These are phyloP conservation scores for Kodamaea leandrae DNA, from an alignment of 805 yeast species.

Conservation along the genomic window DNA sequence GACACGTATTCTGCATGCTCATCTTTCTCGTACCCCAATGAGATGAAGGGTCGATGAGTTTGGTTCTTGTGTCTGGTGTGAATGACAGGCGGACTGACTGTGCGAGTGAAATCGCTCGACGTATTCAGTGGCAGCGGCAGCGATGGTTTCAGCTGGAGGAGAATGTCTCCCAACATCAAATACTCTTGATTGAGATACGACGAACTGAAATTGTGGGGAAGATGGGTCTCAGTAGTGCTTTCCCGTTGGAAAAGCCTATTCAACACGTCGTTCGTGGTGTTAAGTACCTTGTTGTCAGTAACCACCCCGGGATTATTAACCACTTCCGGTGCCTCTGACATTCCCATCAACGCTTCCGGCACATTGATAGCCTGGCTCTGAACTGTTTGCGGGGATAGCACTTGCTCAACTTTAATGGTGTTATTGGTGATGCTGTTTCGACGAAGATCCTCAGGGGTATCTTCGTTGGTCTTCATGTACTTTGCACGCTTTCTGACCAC, in stretches of 20 bases:
- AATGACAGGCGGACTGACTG: conserved; percentile 7
- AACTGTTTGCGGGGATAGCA: not conserved
- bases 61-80: conserved; percentile 4
- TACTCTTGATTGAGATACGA: conserved; percentile 52
- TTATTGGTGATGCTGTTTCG: not conserved
- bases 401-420: not conserved
- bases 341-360: not conserved
- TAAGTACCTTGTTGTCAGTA: conserved; percentile 15
- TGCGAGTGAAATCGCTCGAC: conserved; percentile 15
- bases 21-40: conserved; percentile 27
- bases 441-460: not conserved
- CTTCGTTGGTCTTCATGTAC: conserved; percentile 22
- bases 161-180: conserved; percentile 48
- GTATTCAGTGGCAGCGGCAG: conserved; percentile 39
- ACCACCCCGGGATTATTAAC: not conserved
- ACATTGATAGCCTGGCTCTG: not conserved
- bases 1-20: conserved; percentile 45
- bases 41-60: conserved; percentile 36
- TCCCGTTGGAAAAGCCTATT: conserved; percentile 8
- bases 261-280: conserved; percentile 17
- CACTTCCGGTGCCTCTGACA: not conserved
- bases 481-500: conserved; percentile 53
- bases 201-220: conserved; percentile 31
- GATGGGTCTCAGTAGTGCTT: conserved; percentile 8
- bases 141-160: conserved; percentile 39